phyloP scores from a whole-genome alignment of 164 flowering plant species.

The Buxus sempervirens region DNA sequence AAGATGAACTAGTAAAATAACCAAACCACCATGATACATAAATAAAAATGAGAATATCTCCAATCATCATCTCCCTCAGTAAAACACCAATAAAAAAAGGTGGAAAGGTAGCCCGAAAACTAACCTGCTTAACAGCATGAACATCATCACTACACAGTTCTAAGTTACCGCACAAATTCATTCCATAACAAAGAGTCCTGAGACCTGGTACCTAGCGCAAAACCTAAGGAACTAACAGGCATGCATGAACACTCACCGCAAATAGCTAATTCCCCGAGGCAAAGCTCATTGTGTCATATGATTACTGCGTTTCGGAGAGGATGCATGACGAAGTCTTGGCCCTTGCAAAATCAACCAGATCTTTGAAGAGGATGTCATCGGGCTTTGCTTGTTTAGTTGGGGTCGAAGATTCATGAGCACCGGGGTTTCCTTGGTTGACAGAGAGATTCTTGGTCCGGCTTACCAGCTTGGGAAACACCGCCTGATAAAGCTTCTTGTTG shows the following conservation, averaged over 20 bases:
- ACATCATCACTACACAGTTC: background rate
- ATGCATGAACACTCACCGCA: slow-evolving; percentile 8
- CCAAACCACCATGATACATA: background rate
- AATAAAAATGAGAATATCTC: background rate
- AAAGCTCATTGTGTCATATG: slow-evolving; percentile 39
- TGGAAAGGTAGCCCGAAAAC: background rate
- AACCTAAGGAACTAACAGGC: slow-evolving; percentile 5
- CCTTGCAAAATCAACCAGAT: slow-evolving; percentile 86
- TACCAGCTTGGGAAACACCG: slow-evolving; percentile 35
- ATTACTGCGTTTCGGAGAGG: slow-evolving; percentile 41
- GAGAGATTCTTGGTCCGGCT: slow-evolving; percentile 66
- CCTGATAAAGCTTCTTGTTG: slow-evolving; percentile 28
- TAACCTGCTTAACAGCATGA: background rate
- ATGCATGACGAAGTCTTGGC: slow-evolving; percentile 72
- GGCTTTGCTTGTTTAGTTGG: slow-evolving; percentile 46
- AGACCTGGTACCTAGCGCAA: background rate
- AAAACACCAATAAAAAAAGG: background rate
- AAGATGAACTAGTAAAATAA: no score
- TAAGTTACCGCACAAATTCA: background rate
- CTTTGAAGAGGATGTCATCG: slow-evolving; percentile 79
- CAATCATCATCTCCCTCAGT: background rate
- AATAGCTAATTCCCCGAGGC: slow-evolving; percentile 1
- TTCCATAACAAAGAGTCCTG: background rate
- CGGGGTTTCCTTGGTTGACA: slow-evolving; percentile 27
- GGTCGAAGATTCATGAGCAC: slow-evolving; percentile 29